Evolutionary conservation across 306 rosid genomes (phyloP).

Genomic region (Sesbania bispinosa): DNA sequence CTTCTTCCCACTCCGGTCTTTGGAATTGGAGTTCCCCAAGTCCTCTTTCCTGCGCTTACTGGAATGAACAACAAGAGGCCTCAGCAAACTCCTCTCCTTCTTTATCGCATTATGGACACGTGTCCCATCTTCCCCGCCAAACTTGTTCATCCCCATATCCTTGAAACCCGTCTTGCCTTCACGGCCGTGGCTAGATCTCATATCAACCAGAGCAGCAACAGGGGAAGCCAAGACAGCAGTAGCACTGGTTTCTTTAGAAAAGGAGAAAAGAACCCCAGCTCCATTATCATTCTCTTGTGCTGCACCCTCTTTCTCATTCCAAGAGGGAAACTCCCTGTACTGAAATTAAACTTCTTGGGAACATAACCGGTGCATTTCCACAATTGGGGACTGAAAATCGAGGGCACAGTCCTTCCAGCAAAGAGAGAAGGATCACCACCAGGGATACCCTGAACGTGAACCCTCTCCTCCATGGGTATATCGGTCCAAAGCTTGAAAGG

Average conservation of each 20-base stretch:
- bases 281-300: conserved; percentile 64
- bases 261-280: conserved; percentile 71
- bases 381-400: conserved; percentile 64
- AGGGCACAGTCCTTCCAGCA: conserved; percentile 41
- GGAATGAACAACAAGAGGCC: conserved; percentile 57
- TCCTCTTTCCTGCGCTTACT: conserved; percentile 75
- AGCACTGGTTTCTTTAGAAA: conserved; percentile 52
- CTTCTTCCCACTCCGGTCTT: conserved; percentile 68
- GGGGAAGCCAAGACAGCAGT: conserved; percentile 50
- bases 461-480: conserved; percentile 86
- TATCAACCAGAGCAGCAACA: conserved; percentile 50
- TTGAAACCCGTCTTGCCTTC: conserved; percentile 39
- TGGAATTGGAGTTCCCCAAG: conserved; percentile 43
- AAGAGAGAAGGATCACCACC: conserved; percentile 82
- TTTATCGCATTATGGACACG: conserved; percentile 42
- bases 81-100: conserved; percentile 71
- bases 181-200: conserved; percentile 17
- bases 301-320: conserved; percentile 46
- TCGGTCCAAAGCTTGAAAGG: conserved; percentile 89
- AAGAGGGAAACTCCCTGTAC: conserved; percentile 81
- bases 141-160: conserved; percentile 35
- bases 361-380: conserved; percentile 92
- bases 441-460: conserved; percentile 87
- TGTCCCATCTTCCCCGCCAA: conserved; percentile 32
- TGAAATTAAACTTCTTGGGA: conserved; percentile 79